Base-by-base conservation (phyloP, 1,139 yeast species). In the Lodderomyces oxycetoniae region DNA sequence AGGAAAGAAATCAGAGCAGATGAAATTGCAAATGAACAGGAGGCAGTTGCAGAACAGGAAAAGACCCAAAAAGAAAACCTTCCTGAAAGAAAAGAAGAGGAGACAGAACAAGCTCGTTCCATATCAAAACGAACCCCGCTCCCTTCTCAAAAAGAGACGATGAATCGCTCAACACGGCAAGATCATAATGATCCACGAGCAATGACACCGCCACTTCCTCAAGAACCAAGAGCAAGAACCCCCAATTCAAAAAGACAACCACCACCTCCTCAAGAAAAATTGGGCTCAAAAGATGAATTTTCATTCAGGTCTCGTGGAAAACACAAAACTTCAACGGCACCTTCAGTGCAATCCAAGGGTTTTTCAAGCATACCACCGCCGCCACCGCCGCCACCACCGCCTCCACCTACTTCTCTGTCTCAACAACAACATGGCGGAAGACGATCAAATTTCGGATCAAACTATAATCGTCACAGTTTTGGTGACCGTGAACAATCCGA, bases 181-280 rank as follows among this genome's bases (percentile, higher is more conserved):
- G 10, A 20, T 20, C 23, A 20, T 20, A 8, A 20, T 20, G 10
- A 5, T 5, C 28, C 4, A 26, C 5, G 10, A n/a, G 28, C 14
- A 22, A 8, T n/a, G 24, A n/a, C 26, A 20, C 17, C 34, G 11
- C 23, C 22, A 10, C 30, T 20, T 20, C 29, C 30, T 2, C 34
- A 32, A 32, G 19, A 20, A 11, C 7, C 34, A 13, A 19, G 26
- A 14, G 4, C 19, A 10, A 26, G n/a, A 12, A 12, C 15, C 8
- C 8, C 8, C 4, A 4, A 14, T 4, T n/a, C 17, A 3, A 17
- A 9, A 10, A 31, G 29, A 21, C 17, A 46, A 25, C 47, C 51
- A 8, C 35, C 47, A 16, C 42, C 49, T 4, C 51, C 53, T n/a
- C 53, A 47, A 30, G 30, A 33, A 21, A 15, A 14, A 11, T 11